Conservation (phyloP, 352 stramenopile species). For the Aphanomyces cochlioides region DNA sequence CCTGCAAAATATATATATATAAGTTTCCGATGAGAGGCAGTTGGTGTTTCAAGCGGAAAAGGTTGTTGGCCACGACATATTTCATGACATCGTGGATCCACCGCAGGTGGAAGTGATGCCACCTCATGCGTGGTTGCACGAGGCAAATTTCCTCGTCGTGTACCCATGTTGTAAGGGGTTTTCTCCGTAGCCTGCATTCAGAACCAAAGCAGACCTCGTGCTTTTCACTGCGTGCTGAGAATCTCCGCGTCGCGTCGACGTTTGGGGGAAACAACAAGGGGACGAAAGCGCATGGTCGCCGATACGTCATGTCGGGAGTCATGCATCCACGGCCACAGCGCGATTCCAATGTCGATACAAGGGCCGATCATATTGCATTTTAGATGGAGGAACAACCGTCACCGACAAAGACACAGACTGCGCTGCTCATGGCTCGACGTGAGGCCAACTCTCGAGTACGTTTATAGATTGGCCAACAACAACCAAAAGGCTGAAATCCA, state of each 20-base stretch:
- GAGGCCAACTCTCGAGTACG: slow-evolving; percentile 35
- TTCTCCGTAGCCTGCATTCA: slow-evolving; percentile 38
- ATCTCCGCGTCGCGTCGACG: slow-evolving; percentile 39
- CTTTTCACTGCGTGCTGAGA: slow-evolving; percentile 44
- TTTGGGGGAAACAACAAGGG: slow-evolving; percentile 38
- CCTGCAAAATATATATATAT: too few species aligned
- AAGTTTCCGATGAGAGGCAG: too few species aligned
- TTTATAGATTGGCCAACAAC: slow-evolving; percentile 42
- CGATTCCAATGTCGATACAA: too few species aligned
- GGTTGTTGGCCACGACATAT: too few species aligned
- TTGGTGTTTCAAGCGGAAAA: too few species aligned
- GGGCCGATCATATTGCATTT: too few species aligned
- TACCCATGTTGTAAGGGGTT: neutral
- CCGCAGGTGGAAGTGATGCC: slow-evolving; percentile 10
- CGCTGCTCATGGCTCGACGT: slow-evolving; percentile 33
- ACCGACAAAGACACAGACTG: too few species aligned
- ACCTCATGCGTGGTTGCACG: neutral
- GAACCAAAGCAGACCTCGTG: slow-evolving; percentile 47
- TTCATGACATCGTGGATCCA: too few species aligned
- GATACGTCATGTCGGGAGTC: too few species aligned
- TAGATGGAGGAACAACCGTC: too few species aligned
- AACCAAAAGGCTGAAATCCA: slow-evolving; percentile 53
- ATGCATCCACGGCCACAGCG: too few species aligned
- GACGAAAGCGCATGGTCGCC: too few species aligned
- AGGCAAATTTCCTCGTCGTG: neutral